Evolutionary conservation across 1,284 basidiomycete species (phyloP).

Genomic region (Farysia itapuensis): DNA sequence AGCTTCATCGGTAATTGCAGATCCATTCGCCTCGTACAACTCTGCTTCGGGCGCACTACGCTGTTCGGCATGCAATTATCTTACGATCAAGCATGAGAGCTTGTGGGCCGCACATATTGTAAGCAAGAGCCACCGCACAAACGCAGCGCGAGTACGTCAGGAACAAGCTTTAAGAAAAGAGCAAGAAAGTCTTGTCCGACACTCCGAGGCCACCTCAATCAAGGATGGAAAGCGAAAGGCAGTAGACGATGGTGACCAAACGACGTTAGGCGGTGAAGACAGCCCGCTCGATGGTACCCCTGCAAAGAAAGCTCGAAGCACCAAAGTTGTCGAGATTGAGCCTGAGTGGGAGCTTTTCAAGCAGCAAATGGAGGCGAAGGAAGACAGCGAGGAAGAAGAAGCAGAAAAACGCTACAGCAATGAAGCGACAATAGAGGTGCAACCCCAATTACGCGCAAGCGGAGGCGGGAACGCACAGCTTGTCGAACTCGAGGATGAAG

Average conservation of each 20-base stretch:
- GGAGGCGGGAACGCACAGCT: background rate
- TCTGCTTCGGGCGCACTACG: slow-evolving; percentile 27
- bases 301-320: slow-evolving; percentile 13
- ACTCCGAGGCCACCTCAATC: slow-evolving; percentile 11
- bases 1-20: slow-evolving; percentile 8
- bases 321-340: slow-evolving; percentile 8
- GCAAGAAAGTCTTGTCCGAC: slow-evolving; percentile 2
- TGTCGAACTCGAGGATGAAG: slow-evolving; percentile 4
- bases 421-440: slow-evolving; percentile 38
- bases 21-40: slow-evolving; percentile 43
- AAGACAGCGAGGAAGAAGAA: slow-evolving; percentile 1
- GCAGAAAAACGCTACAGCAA: slow-evolving; percentile 1
- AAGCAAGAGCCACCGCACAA: slow-evolving; percentile 39
- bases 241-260: slow-evolving; percentile 1
- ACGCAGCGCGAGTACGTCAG: slow-evolving; percentile 10
- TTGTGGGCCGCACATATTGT: slow-evolving; percentile 41
- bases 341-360: slow-evolving; percentile 50
- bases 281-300: background rate
- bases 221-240: slow-evolving; percentile 37
- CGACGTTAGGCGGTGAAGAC: background rate
- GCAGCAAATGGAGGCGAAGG: slow-evolving; percentile 15
- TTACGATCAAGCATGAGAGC: slow-evolving; percentile 45
- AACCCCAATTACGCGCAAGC: slow-evolving; percentile 24
- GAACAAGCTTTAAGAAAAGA: slow-evolving; percentile 5
- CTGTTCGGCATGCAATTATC: slow-evolving; percentile 41